These are phyloP conservation scores for Mallotus repandus DNA, from an alignment of 441 rosid species.

Conservation along the genomic window DNA sequence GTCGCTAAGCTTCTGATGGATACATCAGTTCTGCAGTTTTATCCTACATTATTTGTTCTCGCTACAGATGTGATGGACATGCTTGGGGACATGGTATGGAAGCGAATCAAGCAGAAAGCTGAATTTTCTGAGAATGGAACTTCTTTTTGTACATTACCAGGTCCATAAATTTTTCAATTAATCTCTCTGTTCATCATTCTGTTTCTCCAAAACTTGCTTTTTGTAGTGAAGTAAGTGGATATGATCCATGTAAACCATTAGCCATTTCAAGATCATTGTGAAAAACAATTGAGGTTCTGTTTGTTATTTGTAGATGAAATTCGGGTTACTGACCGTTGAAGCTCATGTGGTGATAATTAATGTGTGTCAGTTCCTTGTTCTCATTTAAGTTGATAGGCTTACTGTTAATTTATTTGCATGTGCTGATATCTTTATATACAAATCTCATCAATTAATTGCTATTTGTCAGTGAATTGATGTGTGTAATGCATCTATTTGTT, in stretches of 20 bases:
- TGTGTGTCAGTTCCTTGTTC: not conserved
- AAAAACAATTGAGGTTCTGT: not conserved
- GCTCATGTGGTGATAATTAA: not conserved
- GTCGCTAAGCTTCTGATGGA: conserved; percentile 91
- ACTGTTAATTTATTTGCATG: not conserved
- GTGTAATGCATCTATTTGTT: conserved; percentile 1
- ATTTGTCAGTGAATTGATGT: conserved; percentile 9
- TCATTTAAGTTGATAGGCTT: not conserved
- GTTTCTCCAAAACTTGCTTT: not conserved
- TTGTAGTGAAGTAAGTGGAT: conserved; percentile 5
- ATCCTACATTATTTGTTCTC: conserved; percentile 88
- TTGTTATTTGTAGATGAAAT: not conserved
- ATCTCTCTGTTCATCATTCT: not conserved
- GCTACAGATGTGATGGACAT: conserved; percentile 79
- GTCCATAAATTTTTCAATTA: conserved; percentile 32
- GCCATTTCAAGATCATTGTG: not conserved
- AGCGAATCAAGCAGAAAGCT: conserved; percentile 79
- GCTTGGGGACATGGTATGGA: conserved; percentile 93
- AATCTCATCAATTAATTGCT: not conserved
- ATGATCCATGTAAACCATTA: not conserved
- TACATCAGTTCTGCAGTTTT: conserved; percentile 82
- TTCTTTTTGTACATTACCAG: conserved; percentile 48
- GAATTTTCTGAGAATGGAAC: conserved; percentile 70
- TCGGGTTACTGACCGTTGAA: not conserved
- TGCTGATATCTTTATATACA: not conserved